Conservation (phyloP, 192 early-diverging fungal species). For the Coemansia sp. region DNA sequence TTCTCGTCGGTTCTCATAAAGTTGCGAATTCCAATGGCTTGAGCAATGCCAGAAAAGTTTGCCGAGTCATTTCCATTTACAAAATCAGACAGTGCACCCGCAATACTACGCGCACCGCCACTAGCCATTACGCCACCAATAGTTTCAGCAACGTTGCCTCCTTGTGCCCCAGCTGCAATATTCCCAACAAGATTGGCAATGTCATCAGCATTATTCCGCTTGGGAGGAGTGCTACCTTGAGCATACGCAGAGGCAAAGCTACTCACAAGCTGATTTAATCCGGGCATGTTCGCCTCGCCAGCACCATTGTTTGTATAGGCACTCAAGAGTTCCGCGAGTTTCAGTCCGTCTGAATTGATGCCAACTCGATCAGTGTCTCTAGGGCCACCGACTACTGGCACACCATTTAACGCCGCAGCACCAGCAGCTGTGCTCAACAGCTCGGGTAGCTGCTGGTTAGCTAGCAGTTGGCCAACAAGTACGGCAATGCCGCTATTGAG, state of each 20-base stretch:
- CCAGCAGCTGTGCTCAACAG: neutral
- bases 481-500: constrained; percentile 30
- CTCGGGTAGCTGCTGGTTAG: neutral
- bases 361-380: neutral
- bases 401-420: neutral
- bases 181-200: neutral
- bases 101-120: constrained; percentile 15
- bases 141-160: neutral
- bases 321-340: constrained; percentile 4
- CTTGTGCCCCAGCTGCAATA: constrained; percentile 5
- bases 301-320: constrained; percentile 6
- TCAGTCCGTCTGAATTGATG: neutral
- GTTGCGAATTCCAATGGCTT: constrained; percentile 46
- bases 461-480: constrained; percentile 24
- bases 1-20: constrained; percentile 38
- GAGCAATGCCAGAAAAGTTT: constrained; percentile 24
- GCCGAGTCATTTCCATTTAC: constrained; percentile 39
- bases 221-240: neutral
- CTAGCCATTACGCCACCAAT: constrained; percentile 4
- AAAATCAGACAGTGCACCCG: constrained; percentile 24
- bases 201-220: neutral
- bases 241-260: neutral
- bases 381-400: neutral
- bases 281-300: neutral
- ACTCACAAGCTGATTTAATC: neutral